phyloP scores from a whole-genome alignment of 352 stramenopile genomes.

The Pythium phragmiticola region DNA sequence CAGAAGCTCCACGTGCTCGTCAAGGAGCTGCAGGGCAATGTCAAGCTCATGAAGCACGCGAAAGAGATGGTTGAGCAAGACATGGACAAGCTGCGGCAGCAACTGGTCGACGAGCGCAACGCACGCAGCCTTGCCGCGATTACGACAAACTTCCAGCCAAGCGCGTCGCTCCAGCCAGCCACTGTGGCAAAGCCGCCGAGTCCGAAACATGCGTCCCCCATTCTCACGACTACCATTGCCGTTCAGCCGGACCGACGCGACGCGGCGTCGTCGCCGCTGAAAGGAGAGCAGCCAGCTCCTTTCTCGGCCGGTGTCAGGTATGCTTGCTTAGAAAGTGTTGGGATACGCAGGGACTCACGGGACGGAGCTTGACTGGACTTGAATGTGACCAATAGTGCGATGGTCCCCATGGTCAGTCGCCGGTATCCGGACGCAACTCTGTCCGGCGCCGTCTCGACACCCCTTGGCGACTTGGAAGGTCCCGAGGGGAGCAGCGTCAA shows the following conservation, averaged over 20 bases:
- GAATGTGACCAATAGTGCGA: constrained; percentile 1
- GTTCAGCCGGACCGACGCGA: constrained; percentile 48
- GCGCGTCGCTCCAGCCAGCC: not conserved
- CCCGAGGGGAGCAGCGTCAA: constrained; percentile 44
- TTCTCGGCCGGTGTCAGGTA: constrained; percentile 16
- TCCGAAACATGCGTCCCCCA: not conserved
- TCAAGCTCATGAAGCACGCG: constrained; percentile 79
- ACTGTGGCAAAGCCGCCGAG: constrained; percentile 9
- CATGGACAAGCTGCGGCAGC: constrained; percentile 49
- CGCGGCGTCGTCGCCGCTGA: constrained; percentile 61
- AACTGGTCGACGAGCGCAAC: constrained; percentile 73
- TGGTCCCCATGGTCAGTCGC: constrained; percentile 19
- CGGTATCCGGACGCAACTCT: constrained; percentile 16
- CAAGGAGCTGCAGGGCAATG: constrained; percentile 76
- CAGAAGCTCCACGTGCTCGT: constrained; percentile 81
- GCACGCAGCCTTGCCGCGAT: constrained; percentile 18
- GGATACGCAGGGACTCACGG: not conserved
- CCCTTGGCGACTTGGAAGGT: constrained; percentile 1
- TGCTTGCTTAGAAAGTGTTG: not conserved
- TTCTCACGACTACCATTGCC: constrained; percentile 6
- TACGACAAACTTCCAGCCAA: not conserved
- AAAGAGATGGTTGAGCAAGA: constrained; percentile 74
- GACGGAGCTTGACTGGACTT: not conserved
- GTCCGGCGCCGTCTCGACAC: not conserved
- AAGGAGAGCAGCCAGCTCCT: constrained; percentile 24